phyloP scores from a whole-genome alignment of 441 rosid species.

The Eugenia klotzschiana region DNA sequence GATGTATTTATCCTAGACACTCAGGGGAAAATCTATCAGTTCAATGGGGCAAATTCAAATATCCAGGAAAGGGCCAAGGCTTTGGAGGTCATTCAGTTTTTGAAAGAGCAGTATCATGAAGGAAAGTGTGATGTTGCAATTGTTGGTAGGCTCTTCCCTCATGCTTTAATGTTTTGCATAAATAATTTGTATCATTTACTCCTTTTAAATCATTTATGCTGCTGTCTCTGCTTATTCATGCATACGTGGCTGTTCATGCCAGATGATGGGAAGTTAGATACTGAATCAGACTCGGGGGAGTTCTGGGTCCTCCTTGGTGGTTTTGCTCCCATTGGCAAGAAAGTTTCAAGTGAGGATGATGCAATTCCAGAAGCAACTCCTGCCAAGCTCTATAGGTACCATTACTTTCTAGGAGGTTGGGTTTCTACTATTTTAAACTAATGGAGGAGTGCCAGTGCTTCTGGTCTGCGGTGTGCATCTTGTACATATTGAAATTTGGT shows the following conservation, averaged over 20 bases:
- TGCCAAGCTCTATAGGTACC: slow-evolving; percentile 66
- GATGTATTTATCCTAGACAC: slow-evolving; percentile 93
- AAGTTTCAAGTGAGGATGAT: slow-evolving; percentile 74
- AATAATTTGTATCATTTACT: neutral
- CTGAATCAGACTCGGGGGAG: slow-evolving; percentile 96
- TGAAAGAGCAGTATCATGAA: slow-evolving; percentile 91
- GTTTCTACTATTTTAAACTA: neutral
- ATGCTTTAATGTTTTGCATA: neutral
- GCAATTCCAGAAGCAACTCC: slow-evolving; percentile 54
- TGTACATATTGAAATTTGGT: neutral
- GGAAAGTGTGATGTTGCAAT: slow-evolving; percentile 84
- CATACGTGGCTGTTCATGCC: slow-evolving; percentile 8
- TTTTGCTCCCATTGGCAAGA: slow-evolving; percentile 94
- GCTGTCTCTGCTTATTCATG: slow-evolving; percentile 2
- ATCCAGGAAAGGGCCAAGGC: slow-evolving; percentile 99
- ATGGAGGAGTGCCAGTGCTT: neutral
- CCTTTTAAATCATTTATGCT: neutral
- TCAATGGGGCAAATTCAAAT: slow-evolving; percentile 95
- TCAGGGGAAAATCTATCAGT: slow-evolving; percentile 73
- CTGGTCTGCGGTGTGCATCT: neutral
- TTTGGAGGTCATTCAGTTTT: slow-evolving; percentile 89
- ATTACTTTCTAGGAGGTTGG: neutral
- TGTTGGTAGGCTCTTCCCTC: slow-evolving; percentile 57
- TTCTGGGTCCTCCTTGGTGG: slow-evolving; percentile 99
- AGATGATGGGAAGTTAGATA: slow-evolving; percentile 98